phyloP scores from a whole-genome alignment of 495 filamentous ascomycete species.

The Neurospora sp. region DNA sequence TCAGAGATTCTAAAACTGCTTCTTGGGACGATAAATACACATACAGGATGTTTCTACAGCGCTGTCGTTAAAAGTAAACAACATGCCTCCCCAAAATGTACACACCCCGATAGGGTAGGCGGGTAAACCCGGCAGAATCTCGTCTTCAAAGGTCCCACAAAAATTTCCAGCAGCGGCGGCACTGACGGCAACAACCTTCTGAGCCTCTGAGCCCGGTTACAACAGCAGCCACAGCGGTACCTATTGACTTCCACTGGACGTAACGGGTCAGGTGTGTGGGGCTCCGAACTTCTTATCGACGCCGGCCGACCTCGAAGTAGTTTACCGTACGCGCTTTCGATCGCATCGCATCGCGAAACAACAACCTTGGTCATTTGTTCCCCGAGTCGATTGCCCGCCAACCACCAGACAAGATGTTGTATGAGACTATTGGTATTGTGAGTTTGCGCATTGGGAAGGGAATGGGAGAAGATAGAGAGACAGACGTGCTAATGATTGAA shows the following conservation, averaged over 20 bases:
- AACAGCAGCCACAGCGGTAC: background rate
- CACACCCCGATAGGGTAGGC: background rate
- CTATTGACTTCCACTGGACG: background rate
- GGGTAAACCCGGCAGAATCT: background rate
- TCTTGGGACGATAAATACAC: background rate
- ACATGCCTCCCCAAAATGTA: background rate
- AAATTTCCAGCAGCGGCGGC: background rate
- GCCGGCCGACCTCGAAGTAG: background rate
- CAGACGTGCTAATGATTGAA: conserved; percentile 8
- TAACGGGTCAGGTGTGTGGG: background rate
- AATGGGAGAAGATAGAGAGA: background rate
- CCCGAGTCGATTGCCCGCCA: background rate
- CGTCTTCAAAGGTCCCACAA: background rate
- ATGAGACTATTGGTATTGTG: conserved; percentile 94
- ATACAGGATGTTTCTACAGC: background rate
- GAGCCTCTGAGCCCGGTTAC: background rate
- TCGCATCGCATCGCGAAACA: background rate
- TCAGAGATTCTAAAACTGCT: background rate
- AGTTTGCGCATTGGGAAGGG: conserved; percentile 13
- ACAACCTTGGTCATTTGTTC: background rate
- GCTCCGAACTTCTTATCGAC: background rate
- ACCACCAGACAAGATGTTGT: conserved; percentile 61
- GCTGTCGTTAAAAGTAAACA: background rate
- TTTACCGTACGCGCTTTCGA: background rate
- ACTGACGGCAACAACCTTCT: background rate